Percentiles rank a stretch among this genome's conserved stretches.
Conservation (phyloP, 805 yeast species). For the Kurtzmaniella cleridarum region DNA sequence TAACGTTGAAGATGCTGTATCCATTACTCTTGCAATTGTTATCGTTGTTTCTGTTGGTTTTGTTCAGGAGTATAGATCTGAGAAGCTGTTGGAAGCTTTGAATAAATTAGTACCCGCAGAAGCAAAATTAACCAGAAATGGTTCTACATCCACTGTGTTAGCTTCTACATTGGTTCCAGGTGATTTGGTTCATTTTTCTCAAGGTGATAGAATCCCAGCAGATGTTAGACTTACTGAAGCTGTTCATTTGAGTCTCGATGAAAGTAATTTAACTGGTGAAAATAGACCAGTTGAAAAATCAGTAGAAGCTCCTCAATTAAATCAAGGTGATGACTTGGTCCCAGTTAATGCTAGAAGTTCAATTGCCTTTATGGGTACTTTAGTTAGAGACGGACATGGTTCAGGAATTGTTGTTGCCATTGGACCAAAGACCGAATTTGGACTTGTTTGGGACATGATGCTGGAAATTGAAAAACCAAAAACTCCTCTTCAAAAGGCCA, state of each 20-base stretch:
- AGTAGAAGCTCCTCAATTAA: slow-evolving; percentile 34
- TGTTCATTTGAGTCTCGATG: slow-evolving; percentile 81
- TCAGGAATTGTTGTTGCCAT: slow-evolving; percentile 90
- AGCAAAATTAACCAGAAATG: slow-evolving; percentile 84
- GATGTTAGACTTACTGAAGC: slow-evolving; percentile 79
- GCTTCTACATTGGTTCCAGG: slow-evolving; percentile 94
- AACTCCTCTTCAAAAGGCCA: slow-evolving; percentile 91
- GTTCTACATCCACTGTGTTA: slow-evolving; percentile 69
- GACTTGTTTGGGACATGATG: slow-evolving; percentile 94
- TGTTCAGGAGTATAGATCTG: slow-evolving; percentile 94
- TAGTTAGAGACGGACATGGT: slow-evolving; percentile 95
- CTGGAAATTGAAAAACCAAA: slow-evolving; percentile 92
- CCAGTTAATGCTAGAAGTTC: slow-evolving; percentile 66
- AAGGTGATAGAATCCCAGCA: slow-evolving; percentile 97
- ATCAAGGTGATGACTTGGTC: slow-evolving; percentile 19
- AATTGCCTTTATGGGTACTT: slow-evolving; percentile 95
- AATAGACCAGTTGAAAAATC: slow-evolving; percentile 77
- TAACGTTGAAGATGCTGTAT: slow-evolving; percentile 93
- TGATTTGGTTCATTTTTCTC: slow-evolving; percentile 80
- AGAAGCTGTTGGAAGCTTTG: slow-evolving; percentile 87
- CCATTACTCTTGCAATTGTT: slow-evolving; percentile 84
- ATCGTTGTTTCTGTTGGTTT: slow-evolving; percentile 97
- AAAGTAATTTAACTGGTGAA: slow-evolving; percentile 94
- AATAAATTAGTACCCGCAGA: slow-evolving; percentile 95
- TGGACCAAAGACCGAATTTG: slow-evolving; percentile 86